phyloP scores from a whole-genome alignment of 768 basidiomycete genomes.

The Naematelia aurantialba region DNA sequence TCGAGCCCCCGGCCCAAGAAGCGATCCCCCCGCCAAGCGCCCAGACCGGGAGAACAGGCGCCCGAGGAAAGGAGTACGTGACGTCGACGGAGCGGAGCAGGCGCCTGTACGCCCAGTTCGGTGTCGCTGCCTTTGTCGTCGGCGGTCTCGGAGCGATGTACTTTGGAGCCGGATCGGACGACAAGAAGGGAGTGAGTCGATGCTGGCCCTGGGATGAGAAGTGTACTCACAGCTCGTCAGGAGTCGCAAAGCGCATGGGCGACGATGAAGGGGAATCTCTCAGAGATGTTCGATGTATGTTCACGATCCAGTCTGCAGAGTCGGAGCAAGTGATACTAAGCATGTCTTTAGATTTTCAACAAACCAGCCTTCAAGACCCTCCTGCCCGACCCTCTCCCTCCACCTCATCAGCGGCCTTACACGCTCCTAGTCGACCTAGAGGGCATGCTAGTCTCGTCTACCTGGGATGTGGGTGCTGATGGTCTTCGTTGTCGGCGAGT shows the following conservation, averaged over 20 bases:
- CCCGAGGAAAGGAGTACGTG: constrained; percentile 64
- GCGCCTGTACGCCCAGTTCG: constrained; percentile 58
- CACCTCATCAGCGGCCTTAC: constrained; percentile 81
- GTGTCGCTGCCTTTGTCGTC: constrained; percentile 55
- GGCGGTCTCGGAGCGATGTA: constrained; percentile 59
- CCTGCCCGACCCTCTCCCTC: constrained; percentile 77
- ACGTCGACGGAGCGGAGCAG: constrained; percentile 73
- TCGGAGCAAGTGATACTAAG: neutral
- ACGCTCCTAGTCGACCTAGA: constrained; percentile 88
- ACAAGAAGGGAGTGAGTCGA: constrained; percentile 57
- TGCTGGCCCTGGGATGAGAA: neutral
- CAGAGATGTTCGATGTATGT: constrained; percentile 42
- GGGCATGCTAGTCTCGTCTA: constrained; percentile 82
- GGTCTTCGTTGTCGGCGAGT: neutral
- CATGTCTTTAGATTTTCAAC: constrained; percentile 68
- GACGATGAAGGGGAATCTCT: constrained; percentile 30
- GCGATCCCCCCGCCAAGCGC: constrained; percentile 27
- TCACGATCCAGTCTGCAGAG: neutral
- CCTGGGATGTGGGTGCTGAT: constrained; percentile 79
- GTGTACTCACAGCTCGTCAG: neutral
- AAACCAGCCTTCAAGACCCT: constrained; percentile 91
- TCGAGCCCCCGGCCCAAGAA: constrained; percentile 39
- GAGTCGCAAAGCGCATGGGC: constrained; percentile 4
- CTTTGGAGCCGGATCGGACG: constrained; percentile 64
- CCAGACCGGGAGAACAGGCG: constrained; percentile 34